Conservation (phyloP, 148 eudicot species). For the Limonium bicolor region DNA sequence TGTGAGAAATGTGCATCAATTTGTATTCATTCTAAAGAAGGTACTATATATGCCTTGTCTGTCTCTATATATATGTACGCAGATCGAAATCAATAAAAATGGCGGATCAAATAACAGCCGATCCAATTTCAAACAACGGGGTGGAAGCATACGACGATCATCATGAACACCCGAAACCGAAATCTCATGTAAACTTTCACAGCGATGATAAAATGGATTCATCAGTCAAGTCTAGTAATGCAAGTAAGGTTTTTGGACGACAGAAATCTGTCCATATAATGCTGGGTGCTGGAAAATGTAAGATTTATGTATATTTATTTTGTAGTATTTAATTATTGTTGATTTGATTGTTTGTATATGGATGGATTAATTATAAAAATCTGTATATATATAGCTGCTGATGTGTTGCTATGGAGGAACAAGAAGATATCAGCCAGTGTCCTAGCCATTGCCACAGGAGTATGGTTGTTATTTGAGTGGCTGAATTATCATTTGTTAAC, state of each 20-base stretch:
- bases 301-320: background rate
- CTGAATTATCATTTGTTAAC: slow-evolving; percentile 57
- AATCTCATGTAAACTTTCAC: slow-evolving; percentile 2
- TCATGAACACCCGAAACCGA: slow-evolving; percentile 35
- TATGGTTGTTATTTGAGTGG: slow-evolving; percentile 87
- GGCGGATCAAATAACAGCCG: slow-evolving; percentile 66
- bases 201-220: slow-evolving; percentile 33
- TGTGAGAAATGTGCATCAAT: too few relatives aligned
- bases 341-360: background rate
- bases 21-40: too few relatives aligned
- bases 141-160: slow-evolving; percentile 42
- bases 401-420: slow-evolving; percentile 88
- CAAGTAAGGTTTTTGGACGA: slow-evolving; percentile 73
- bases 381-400: slow-evolving; percentile 98
- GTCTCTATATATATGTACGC: too few relatives aligned
- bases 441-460: slow-evolving; percentile 38
- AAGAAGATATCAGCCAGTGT: slow-evolving; percentile 77
- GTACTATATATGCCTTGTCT: too few relatives aligned
- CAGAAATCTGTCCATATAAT: slow-evolving; percentile 62
- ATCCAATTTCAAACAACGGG: slow-evolving; percentile 50
- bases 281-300: slow-evolving; percentile 88
- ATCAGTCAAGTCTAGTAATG: slow-evolving; percentile 38
- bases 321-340: background rate
- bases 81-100: slow-evolving; percentile 22
- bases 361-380: slow-evolving; percentile 5